Evolutionary conservation across 2,329 filamentous ascomycete genomes (phyloP).

Genomic region (Teratosphaeria viscida): DNA sequence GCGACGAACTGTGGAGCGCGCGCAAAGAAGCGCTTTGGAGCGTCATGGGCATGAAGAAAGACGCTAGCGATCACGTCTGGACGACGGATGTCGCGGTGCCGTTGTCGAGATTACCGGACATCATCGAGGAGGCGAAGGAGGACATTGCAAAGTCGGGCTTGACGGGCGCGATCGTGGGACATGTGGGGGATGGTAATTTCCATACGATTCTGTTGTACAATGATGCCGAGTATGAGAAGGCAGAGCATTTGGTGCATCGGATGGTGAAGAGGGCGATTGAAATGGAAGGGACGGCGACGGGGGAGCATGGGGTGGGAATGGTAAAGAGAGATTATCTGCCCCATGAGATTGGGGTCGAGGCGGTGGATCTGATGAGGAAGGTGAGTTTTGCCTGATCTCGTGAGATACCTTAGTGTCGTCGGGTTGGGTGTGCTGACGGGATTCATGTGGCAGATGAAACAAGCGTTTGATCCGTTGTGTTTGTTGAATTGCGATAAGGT

Average conservation of each 20-base stretch:
- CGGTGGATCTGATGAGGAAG: constrained; percentile 75
- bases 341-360: constrained; percentile 63
- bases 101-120: constrained; percentile 58
- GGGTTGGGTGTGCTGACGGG: constrained; percentile 1
- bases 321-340: constrained; percentile 76
- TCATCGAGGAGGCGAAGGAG: constrained; percentile 66
- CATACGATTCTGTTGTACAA: constrained; percentile 58
- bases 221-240: constrained; percentile 54
- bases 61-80: constrained; percentile 57
- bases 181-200: constrained; percentile 67
- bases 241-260: constrained; percentile 62
- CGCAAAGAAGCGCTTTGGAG: constrained; percentile 67
- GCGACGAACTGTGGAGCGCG: constrained; percentile 62
- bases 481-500: constrained; percentile 56
- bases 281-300: constrained; percentile 70
- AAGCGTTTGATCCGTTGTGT: constrained; percentile 65
- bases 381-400: constrained; percentile 32
- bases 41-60: constrained; percentile 53
- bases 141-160: constrained; percentile 54
- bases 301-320: constrained; percentile 73
- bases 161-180: constrained; percentile 56
- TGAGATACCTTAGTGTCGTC: neutral
- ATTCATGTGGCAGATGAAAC: constrained; percentile 52
- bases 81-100: constrained; percentile 75
- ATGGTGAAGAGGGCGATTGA: constrained; percentile 83